Conservation (phyloP, 129 eudicot genomes). For the Silybum marianum region DNA sequence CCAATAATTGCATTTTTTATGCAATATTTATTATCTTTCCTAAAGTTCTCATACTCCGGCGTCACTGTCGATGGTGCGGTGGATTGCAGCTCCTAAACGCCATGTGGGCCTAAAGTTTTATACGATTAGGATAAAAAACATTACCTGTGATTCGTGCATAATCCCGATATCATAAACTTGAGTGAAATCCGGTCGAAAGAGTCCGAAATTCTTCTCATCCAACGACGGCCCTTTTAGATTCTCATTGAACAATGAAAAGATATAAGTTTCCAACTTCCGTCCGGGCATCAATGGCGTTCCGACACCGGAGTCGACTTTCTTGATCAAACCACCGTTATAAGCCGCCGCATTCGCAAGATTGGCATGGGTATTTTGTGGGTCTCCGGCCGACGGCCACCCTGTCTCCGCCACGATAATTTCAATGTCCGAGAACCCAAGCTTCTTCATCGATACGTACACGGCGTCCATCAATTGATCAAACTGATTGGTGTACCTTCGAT, state of each 20-base stretch:
- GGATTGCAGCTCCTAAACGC: no score
- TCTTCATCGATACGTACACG: constrained; percentile 63
- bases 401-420: constrained; percentile 85
- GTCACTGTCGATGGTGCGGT: no score
- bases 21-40: neutral
- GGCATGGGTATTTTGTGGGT: constrained; percentile 48
- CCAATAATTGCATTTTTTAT: neutral
- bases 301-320: constrained; percentile 40
- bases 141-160: constrained; percentile 42
- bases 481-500: constrained; percentile 58
- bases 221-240: constrained; percentile 71
- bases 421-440: constrained; percentile 66
- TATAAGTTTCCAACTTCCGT: constrained; percentile 74
- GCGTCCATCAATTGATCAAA: constrained; percentile 78
- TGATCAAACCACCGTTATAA: constrained; percentile 67
- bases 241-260: constrained; percentile 79
- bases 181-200: constrained; percentile 77
- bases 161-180: constrained; percentile 78
- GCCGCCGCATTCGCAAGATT: constrained; percentile 64
- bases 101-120: neutral
- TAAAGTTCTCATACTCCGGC: no score
- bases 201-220: constrained; percentile 81
- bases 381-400: constrained; percentile 88
- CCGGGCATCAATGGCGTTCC: constrained; percentile 96
- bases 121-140: neutral